These are phyloP conservation scores for Phoma sp. DNA, from an alignment of 2,329 filamentous ascomycete genomes.

Conservation along the genomic window DNA sequence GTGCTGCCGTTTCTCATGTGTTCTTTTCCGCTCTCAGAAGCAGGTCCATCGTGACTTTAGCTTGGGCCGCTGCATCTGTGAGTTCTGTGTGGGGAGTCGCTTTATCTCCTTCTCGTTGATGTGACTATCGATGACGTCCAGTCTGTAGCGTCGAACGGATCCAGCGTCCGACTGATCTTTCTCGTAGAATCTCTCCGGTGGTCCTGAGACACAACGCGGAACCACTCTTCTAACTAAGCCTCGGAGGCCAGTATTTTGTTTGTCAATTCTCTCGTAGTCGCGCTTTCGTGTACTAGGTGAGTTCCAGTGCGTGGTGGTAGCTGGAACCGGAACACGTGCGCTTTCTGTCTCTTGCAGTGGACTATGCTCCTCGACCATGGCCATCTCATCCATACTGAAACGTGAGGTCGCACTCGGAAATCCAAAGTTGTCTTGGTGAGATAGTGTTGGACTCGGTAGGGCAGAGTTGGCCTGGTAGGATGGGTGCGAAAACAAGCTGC, in stretches of 20 bases:
- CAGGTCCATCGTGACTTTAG: slow-evolving; percentile 37
- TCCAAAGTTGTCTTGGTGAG: slow-evolving; percentile 23
- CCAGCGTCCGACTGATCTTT: slow-evolving; percentile 45
- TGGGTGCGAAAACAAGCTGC: slow-evolving; percentile 44
- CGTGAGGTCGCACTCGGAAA: slow-evolving; percentile 20
- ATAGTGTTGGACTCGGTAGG: slow-evolving; percentile 31
- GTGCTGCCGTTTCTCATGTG: slow-evolving; percentile 15
- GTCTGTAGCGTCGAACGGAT: slow-evolving; percentile 48
- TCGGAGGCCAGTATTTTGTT: slow-evolving; percentile 46
- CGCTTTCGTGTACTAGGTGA: slow-evolving; percentile 44
- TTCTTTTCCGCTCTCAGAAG: slow-evolving; percentile 29
- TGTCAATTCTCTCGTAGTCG: slow-evolving; percentile 50
- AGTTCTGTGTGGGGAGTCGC: slow-evolving; percentile 20
- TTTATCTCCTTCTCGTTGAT: slow-evolving; percentile 30
- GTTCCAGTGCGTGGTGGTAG: slow-evolving; percentile 49
- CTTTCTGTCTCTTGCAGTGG: slow-evolving; percentile 29
- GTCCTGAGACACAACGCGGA: slow-evolving; percentile 44
- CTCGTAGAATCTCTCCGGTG: slow-evolving; percentile 47
- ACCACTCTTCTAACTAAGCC: slow-evolving; percentile 42
- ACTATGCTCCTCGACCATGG: slow-evolving; percentile 16
- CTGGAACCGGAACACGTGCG: slow-evolving; percentile 15
- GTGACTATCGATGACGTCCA: slow-evolving; percentile 39
- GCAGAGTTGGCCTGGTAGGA: slow-evolving; percentile 35
- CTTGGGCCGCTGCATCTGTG: slow-evolving; percentile 18
- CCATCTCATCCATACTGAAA: slow-evolving; percentile 29